Evolutionary conservation across 805 yeast genomes (phyloP), one percentile per base, ranked within the genome.

Genomic region (Kazachstania viticola): DNA sequence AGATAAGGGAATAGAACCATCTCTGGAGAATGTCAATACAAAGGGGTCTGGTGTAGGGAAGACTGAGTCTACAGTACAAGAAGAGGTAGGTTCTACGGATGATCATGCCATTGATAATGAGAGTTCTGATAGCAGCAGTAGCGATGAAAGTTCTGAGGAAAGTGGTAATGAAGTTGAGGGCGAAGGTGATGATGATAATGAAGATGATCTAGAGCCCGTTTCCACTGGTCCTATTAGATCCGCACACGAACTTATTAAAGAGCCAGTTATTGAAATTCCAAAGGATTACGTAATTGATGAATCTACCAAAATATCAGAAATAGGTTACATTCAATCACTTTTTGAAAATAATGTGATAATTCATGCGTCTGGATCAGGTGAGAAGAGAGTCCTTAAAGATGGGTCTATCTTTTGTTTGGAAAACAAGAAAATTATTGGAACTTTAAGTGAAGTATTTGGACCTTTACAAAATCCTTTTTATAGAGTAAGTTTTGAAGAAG

Each of bases 401-500:
- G 79, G 77, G 12, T 77, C 94, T 0, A 62, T 88, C 0, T 64
- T 88, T 3, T 83, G 95, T 47, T 68, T 85, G 28, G 77, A 73
- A 40, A 84, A 82, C 49, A 64, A 78, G 28, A 64, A 70, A 2
- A 57, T 78, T 1, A 45, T 91, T 12, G 97, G 97, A 0, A 75
- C 79, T 1, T 59, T 88, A 8, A 79, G 74, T 48, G 98, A 91
- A 53, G 82, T 84, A 0, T 84, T 91, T 61, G 98, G 98, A 0
- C 78, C 83, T 9, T 66, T 91, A 5, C 79, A 81, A 39, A 56
- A 71, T 14, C 98, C 99, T 0, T 62, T 77, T 28, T 87, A 84
- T 51, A 65, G 94, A 25, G 78, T 91, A 1, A 73, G 75, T 36
- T 74, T 82, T 49, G 39, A 47, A 4, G 25, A 37, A 16, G 35